Conservation (phyloP, 495 filamentous ascomycete species). For the Saxophila tyrrhenica region DNA sequence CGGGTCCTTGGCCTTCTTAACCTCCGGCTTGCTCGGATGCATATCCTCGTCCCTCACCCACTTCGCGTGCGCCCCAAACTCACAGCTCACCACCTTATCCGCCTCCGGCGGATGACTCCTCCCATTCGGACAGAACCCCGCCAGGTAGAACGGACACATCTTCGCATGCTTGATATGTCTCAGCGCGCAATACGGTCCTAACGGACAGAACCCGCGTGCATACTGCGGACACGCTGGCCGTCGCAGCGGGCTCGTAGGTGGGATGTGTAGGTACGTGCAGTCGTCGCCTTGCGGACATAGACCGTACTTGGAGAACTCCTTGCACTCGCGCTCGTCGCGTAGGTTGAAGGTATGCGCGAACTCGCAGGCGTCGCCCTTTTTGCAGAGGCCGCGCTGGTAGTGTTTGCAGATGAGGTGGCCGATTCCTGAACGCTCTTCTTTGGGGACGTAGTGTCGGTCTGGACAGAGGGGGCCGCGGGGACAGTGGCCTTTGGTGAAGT, state of each 20-base stretch:
- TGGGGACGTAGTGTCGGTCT: conserved; percentile 35
- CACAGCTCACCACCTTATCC: conserved; percentile 38
- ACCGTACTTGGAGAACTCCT: conserved; percentile 59
- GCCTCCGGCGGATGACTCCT: conserved; percentile 28
- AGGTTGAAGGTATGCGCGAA: conserved; percentile 98
- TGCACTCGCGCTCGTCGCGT: conserved; percentile 94
- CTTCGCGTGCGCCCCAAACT: conserved; percentile 65
- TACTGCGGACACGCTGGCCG: conserved; percentile 81
- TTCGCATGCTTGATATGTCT: conserved; percentile 63
- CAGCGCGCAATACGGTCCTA: conserved; percentile 76
- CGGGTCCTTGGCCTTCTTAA: conserved; percentile 45
- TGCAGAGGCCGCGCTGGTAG: conserved; percentile 94
- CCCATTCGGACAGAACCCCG: conserved; percentile 90
- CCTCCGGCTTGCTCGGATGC: conserved; percentile 49
- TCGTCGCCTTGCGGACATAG: conserved; percentile 95
- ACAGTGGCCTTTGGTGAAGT: conserved; percentile 67
- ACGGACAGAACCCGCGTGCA: conserved; percentile 86
- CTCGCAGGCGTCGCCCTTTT: conserved; percentile 90
- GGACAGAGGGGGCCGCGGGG: conserved; percentile 65
- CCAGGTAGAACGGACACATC: conserved; percentile 76
- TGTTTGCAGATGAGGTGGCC: conserved; percentile 75
- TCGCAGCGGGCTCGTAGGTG: conserved; percentile 58
- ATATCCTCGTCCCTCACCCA: conserved; percentile 53
- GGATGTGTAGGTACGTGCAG: conserved; percentile 90
- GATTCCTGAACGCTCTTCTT: conserved; percentile 23